Evolutionary conservation across 345 rosid genomes (phyloP), one percentile per base, ranked within the genome.

Genomic region (Litchi chinensis): DNA sequence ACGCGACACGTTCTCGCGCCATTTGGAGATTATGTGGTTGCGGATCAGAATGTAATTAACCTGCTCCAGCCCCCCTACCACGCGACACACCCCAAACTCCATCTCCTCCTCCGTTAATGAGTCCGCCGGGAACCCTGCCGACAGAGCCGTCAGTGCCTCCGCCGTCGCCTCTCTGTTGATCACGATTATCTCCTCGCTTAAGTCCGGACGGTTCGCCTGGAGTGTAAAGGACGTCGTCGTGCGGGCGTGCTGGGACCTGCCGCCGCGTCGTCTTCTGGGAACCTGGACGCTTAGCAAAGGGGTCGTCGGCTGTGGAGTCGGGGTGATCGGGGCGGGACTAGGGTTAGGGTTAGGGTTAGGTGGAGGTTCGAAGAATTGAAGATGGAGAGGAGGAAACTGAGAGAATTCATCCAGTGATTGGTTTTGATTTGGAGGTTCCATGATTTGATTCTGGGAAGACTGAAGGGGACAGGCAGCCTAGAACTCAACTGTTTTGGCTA

Each of bases 51-150:
- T 96, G 79, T 96, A 96, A 68, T 96, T 96, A 8, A 94, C 99
- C 89, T 96, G 98, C 81, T 94, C 99, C 16, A 96, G 92, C 24
- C 99, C 98, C 0, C 97, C 99, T 8, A 94, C 82, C 0, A 89
- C 88, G 9, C 95, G 87, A 13, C 94, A 88, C 0, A 96, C 95
- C 0, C 95, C 97, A 10, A 91, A 91, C 5, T 96, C 97, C 39
- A 96, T 90, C 80, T 96, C 98, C 77, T 94, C 99, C 46, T 93
- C 97, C 0, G 97, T 94, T 16, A 96, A 85, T 0, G 94, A 90
- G 78, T 96, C 99, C 0, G 98, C 98, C 0, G 98, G 99, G 82
- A 96, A 96, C 22, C 99, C 99, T 13, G 99, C 93, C 0, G 98
- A 87, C 41, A 96, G 92, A 10, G 95, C 99, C 2, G 84, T 92